These are phyloP conservation scores for Hapsidospora chrysogenum DNA, from an alignment of 495 filamentous ascomycete genomes.

Conservation along the genomic window DNA sequence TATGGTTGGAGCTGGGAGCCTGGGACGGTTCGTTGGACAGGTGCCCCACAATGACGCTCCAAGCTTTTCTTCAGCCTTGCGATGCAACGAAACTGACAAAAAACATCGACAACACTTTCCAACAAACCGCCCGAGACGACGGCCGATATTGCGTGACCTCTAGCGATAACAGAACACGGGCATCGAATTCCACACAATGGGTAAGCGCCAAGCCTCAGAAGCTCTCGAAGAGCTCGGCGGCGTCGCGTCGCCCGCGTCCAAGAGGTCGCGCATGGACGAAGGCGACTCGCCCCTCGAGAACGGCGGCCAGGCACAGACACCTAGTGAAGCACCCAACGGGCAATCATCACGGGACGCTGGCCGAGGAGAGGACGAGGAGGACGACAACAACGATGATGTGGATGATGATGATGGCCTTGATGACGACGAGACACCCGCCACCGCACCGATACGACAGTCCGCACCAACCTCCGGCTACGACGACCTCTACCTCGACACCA, in stretches of 20 bases:
- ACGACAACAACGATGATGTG: constrained; percentile 24
- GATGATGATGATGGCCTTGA: constrained; percentile 24
- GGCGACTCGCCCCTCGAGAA: constrained; percentile 15
- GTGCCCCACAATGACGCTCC: neutral
- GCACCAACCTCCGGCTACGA: constrained; percentile 78
- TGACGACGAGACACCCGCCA: constrained; percentile 22
- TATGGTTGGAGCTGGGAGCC: no score
- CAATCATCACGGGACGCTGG: constrained; percentile 8
- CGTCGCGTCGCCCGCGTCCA: constrained; percentile 53
- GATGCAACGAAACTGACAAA: no score
- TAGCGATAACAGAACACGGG: no score
- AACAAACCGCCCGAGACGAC: no score
- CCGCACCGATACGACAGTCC: constrained; percentile 40
- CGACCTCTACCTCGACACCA: constrained; percentile 95
- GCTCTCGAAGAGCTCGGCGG: constrained; percentile 48
- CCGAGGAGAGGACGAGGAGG: constrained; percentile 17
- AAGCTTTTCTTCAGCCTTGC: neutral
- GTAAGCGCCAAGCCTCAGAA: constrained; percentile 64
- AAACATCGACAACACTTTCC: no score
- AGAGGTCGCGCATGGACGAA: constrained; percentile 54
- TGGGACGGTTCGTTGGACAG: no score
- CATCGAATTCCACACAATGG: constrained; percentile 39
- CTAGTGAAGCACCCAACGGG: constrained; percentile 5
- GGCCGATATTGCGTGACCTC: no score
- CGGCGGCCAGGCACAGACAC: constrained; percentile 12